Evolutionary conservation across 768 basidiomycete species (phyloP).

Genomic region (Cantharellus anzutake): DNA sequence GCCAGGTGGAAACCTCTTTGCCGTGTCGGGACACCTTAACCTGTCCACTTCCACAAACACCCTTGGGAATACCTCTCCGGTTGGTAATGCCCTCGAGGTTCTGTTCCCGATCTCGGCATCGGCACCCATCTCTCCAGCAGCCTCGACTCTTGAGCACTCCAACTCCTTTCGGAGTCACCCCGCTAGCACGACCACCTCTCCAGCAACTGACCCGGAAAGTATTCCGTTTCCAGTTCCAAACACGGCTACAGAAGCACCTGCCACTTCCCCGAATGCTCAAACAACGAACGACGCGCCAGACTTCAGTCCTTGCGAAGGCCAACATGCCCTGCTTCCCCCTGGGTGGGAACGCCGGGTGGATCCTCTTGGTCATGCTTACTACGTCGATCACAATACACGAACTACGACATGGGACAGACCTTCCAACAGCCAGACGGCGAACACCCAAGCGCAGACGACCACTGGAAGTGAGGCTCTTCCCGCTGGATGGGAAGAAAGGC

Average conservation of each 20-base stretch:
- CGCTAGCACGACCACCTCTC: background rate
- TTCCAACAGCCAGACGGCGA: slow-evolving; percentile 43
- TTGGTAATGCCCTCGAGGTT: slow-evolving; percentile 11
- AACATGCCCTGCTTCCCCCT: slow-evolving; percentile 71
- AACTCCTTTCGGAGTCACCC: background rate
- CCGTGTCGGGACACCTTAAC: slow-evolving; percentile 10
- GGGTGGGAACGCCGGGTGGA: slow-evolving; percentile 98
- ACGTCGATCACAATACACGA: slow-evolving; percentile 96
- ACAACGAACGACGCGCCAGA: slow-evolving; percentile 34
- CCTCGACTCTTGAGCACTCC: background rate
- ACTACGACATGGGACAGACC: slow-evolving; percentile 97
- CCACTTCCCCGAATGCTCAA: slow-evolving; percentile 1
- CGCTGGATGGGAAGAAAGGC: slow-evolving; percentile 97
- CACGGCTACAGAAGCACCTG: slow-evolving; percentile 17
- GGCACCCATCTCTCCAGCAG: background rate
- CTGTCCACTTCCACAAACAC: slow-evolving; percentile 26
- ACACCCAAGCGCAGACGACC: slow-evolving; percentile 42
- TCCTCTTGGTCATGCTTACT: slow-evolving; percentile 89
- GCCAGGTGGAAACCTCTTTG: slow-evolving; percentile 24
- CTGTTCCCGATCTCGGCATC: background rate
- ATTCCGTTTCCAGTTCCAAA: slow-evolving; percentile 50
- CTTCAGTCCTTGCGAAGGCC: slow-evolving; percentile 90
- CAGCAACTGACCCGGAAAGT: slow-evolving; percentile 7
- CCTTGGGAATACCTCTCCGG: slow-evolving; percentile 15
- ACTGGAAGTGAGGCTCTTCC: slow-evolving; percentile 79